Conservation (phyloP, 2,329 filamentous ascomycete genomes). For the Trichoderma koningii region DNA sequence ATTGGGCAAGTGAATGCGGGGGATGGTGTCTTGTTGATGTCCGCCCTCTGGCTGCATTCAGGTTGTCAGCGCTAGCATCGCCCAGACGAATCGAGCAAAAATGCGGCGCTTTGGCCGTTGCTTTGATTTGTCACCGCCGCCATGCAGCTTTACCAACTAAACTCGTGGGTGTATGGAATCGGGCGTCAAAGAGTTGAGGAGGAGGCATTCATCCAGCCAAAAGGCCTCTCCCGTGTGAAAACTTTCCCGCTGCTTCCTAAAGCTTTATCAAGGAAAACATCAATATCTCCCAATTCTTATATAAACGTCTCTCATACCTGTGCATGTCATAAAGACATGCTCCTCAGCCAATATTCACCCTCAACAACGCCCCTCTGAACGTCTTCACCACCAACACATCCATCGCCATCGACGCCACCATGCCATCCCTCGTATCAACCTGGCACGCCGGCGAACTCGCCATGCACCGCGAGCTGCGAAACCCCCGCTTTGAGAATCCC, state of each 20-base stretch:
- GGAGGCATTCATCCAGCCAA: background rate
- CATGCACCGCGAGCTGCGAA: slow-evolving; percentile 63
- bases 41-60: background rate
- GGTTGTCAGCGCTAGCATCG: slow-evolving; percentile 15
- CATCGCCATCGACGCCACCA: slow-evolving; percentile 11
- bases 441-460: slow-evolving; percentile 65
- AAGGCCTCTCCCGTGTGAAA: background rate
- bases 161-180: background rate
- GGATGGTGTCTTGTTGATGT: background rate
- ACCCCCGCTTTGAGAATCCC: slow-evolving; percentile 64
- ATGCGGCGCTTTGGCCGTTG: slow-evolving; percentile 6
- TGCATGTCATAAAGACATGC: slow-evolving; percentile 7
- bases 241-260: background rate
- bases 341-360: slow-evolving; percentile 5
- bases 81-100: slow-evolving; percentile 10
- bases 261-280: too few species aligned
- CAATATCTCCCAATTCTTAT: background rate
- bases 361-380: background rate
- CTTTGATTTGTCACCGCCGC: slow-evolving; percentile 16
- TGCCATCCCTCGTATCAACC: slow-evolving; percentile 6
- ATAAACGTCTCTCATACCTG: background rate
- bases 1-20: background rate
- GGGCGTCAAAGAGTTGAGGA: background rate
- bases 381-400: slow-evolving; percentile 21
- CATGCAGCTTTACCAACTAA: background rate